Percentiles rank a stretch among this genome's conserved stretches.
These are phyloP conservation scores for Tolypocladium guangdongense DNA, from an alignment of 2,329 filamentous ascomycete genomes.

Conservation along the genomic window DNA sequence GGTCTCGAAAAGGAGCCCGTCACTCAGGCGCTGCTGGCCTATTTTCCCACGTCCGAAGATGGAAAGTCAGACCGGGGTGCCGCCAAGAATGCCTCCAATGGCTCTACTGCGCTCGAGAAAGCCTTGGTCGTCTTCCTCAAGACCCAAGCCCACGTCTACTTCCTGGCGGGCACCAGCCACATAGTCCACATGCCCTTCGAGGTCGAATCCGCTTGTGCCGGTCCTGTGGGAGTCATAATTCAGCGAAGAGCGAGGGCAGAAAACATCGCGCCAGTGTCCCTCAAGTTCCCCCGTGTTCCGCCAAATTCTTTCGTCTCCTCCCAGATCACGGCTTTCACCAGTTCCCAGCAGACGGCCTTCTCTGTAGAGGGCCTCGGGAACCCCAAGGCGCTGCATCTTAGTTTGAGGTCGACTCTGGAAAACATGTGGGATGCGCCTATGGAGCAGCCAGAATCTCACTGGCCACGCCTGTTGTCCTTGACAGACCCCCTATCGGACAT, in stretches of 20 bases:
- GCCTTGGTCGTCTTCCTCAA: conserved; percentile 86
- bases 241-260: conserved; percentile 61
- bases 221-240: conserved; percentile 72
- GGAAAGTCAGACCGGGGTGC: conserved; percentile 9
- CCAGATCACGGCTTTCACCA: conserved; percentile 44
- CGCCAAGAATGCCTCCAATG: conserved; percentile 6
- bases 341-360: conserved; percentile 40
- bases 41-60: conserved; percentile 53
- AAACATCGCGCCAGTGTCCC: conserved; percentile 36
- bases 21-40: conserved; percentile 74
- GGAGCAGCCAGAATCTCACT: conserved; percentile 44
- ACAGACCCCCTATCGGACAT: conserved; percentile 80
- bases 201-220: conserved; percentile 75
- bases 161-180: conserved; percentile 77
- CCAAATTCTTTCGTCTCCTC: conserved; percentile 76
- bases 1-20: conserved; percentile 78
- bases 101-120: conserved; percentile 33
- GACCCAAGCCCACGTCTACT: conserved; percentile 89
- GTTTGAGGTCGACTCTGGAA: conserved; percentile 42
- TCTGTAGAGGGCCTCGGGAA: conserved; percentile 46
- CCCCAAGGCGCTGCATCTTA: conserved; percentile 42
- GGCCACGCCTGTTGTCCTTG: conserved; percentile 70
- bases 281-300: conserved; percentile 53
- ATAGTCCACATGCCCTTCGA: conserved; percentile 91
- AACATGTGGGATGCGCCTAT: conserved; percentile 45